Percentiles rank a stretch among this genome's conserved stretches.
Evolutionary conservation across 2,329 filamentous ascomycete species (phyloP).

Genomic region (Neurospora sp.): DNA sequence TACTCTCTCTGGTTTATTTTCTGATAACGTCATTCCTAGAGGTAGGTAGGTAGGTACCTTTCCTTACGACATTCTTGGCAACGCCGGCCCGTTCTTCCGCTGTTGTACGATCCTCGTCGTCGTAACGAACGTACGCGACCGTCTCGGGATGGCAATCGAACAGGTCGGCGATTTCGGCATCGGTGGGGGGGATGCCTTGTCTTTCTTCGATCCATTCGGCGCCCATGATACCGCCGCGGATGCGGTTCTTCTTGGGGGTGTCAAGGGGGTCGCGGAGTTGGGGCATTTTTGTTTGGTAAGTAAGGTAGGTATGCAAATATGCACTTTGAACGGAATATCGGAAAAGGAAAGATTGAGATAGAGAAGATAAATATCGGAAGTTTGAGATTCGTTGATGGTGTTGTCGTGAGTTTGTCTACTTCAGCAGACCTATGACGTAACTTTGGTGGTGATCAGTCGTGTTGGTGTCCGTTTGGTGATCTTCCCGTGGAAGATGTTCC

Average conservation of each 20-base stretch:
- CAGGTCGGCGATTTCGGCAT: fast-evolving
- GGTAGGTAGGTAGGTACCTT: not conserved
- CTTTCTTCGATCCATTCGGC: not conserved
- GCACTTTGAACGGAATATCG: too few species aligned
- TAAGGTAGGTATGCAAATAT: too few species aligned
- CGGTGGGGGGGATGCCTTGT: not conserved
- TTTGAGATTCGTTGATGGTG: not conserved
- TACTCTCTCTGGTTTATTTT: too few species aligned
- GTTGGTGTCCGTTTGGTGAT: not conserved
- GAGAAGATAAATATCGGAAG: too few species aligned
- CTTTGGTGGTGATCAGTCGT: not conserved
- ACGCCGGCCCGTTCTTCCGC: too few species aligned
- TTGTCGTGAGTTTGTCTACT: not conserved
- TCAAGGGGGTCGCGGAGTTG: not conserved
- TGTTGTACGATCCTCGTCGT: not conserved
- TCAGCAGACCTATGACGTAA: not conserved
- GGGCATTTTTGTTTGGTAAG: not conserved
- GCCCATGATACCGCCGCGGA: not conserved
- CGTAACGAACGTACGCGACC: not conserved
- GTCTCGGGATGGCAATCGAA: not conserved
- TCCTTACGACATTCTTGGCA: not conserved
- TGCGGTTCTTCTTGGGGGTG: not conserved
- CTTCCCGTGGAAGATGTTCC: not conserved
- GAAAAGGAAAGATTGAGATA: too few species aligned
- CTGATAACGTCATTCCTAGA: too few species aligned